These are phyloP conservation scores for Lecanicillium sp. DNA, from an alignment of 2,329 filamentous ascomycete species.

Conservation along the genomic window DNA sequence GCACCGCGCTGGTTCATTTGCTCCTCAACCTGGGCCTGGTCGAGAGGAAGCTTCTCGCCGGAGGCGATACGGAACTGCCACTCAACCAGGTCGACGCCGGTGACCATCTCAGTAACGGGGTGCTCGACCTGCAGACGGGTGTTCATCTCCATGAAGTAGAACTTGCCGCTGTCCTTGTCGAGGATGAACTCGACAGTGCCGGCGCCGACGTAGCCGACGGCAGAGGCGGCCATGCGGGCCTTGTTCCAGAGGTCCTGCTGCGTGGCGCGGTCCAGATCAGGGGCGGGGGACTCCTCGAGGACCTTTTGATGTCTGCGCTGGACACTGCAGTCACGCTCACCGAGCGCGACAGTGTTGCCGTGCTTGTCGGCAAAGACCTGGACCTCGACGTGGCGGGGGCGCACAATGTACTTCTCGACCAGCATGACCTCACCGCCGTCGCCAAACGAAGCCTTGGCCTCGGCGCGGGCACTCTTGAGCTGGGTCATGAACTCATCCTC, in stretches of 20 bases:
- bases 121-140: conserved; percentile 95
- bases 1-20: conserved; percentile 72
- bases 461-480: conserved; percentile 64
- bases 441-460: conserved; percentile 74
- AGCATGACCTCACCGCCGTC: conserved; percentile 74
- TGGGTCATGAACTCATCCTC: conserved; percentile 65
- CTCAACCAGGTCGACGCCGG: conserved; percentile 71
- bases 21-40: conserved; percentile 60
- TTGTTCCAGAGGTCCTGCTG: conserved; percentile 59
- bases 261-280: conserved; percentile 53
- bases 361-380: conserved; percentile 82
- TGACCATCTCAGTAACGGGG: conserved; percentile 73
- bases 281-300: conserved; percentile 81
- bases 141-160: conserved; percentile 80
- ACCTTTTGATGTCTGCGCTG: conserved; percentile 88
- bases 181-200: conserved; percentile 90
- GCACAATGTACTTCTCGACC: conserved; percentile 75
- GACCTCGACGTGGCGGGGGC: conserved; percentile 80
- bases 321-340: conserved; percentile 82
- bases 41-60: conserved; percentile 51
- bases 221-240: conserved; percentile 60
- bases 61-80: conserved; percentile 83
- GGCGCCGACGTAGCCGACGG: conserved; percentile 81
- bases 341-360: conserved; percentile 74
- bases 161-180: conserved; percentile 72